Evolutionary conservation across 2,329 filamentous ascomycete species (phyloP), one percentile per base, ranked within the genome.

Genomic region (Aureobasidium sp.): DNA sequence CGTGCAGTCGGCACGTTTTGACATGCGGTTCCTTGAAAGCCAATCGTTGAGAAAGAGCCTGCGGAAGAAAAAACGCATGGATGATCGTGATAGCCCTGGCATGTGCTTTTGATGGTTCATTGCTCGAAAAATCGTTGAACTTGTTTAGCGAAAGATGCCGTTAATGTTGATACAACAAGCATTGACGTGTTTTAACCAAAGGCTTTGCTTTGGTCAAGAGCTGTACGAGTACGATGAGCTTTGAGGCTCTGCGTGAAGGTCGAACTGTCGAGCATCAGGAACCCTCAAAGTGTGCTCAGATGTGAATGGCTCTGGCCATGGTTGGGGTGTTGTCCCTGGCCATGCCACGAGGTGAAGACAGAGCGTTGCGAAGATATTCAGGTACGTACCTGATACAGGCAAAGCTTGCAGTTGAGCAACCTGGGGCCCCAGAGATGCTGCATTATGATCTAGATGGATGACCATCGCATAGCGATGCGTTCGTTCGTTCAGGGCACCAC

Each of bases 401-500:
- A 41, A 44, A 4, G 27, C 31, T 34, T 17, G 31, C 17, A 51
- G 22, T 27, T 31, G 20, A 42, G 52, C 27, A 34, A 42, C 37
- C 37, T 55, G 52, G 52, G 52, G 52, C 37, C 52, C 52, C 52
- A 55, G 8, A 55, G 52, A 53, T 53, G 39, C 36, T n/a, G 36
- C 36, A 48, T 31, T 9, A 12, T 4, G 5, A 31, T 27, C 15
- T 20, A 29, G 15, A 36, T 22, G n/a, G 11, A 2, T 20, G 48
- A 22, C 5, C 34, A 39, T 11, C 22, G 2, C 8, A 52, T n/a
- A 20, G 5, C 20, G 12, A 20, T 8, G 15, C 15, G 8, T n/a
- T 39, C 22, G n/a, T 5, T 39, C 34, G 27, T 27, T n/a, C n/a
- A n/a, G n/a, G 31, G 47, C 17, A 49, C 14, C 5, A 27, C 14